phyloP scores from a whole-genome alignment of 2,329 filamentous ascomycete species.

The Periconia sp. region DNA sequence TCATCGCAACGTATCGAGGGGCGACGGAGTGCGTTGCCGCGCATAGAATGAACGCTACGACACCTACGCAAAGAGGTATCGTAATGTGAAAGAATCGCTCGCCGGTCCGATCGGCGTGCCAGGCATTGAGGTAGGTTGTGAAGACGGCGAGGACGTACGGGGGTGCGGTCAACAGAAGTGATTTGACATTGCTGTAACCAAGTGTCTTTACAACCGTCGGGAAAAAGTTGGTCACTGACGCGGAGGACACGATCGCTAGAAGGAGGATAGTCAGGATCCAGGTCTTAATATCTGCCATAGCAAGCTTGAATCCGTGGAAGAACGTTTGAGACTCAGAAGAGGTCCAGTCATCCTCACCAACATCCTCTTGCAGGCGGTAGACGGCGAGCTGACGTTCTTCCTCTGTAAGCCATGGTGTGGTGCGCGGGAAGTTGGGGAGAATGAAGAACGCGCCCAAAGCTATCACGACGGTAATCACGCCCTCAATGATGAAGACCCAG shows the following conservation, averaged over 20 bases:
- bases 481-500: conserved; percentile 75
- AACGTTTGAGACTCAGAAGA: conserved; percentile 43
- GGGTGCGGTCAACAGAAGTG: conserved; percentile 56
- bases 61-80: conserved; percentile 65
- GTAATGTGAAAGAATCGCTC: conserved; percentile 74
- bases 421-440: conserved; percentile 70
- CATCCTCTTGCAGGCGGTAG: conserved; percentile 45
- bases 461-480: conserved; percentile 67
- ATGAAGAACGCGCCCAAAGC: conserved; percentile 64
- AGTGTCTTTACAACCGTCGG: conserved; percentile 68
- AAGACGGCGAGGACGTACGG: conserved; percentile 59
- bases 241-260: conserved; percentile 48
- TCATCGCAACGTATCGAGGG: conserved; percentile 72
- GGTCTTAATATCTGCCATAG: conserved; percentile 47
- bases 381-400: conserved; percentile 47
- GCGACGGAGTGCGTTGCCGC: conserved; percentile 66
- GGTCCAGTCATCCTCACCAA: conserved; percentile 49
- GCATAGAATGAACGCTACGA: conserved; percentile 71
- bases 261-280: conserved; percentile 48
- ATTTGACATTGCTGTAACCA: conserved; percentile 61
- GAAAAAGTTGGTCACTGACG: conserved; percentile 59
- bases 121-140: conserved; percentile 68
- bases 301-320: conserved; percentile 49
- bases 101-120: conserved; percentile 73
- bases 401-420: conserved; percentile 46